Percentiles rank a stretch among this genome's conserved stretches.
phyloP scores from a whole-genome alignment of 805 yeast species.

The Metschnikowia baotianmanensis region DNA sequence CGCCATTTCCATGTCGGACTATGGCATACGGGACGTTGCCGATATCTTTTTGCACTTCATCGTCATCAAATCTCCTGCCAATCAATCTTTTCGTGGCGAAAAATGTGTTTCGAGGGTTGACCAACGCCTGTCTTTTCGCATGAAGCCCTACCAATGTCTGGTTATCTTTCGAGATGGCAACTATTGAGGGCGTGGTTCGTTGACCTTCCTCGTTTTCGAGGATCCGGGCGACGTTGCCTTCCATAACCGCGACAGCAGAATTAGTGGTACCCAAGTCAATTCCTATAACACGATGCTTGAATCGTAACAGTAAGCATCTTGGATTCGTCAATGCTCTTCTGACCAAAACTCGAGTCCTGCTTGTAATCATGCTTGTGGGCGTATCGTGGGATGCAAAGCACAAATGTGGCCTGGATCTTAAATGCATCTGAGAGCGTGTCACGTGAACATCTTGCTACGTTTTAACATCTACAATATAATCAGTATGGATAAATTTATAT shows the following conservation, averaged over 20 bases:
- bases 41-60: slow-evolving; percentile 68
- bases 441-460: no score
- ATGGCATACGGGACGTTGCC: slow-evolving; percentile 62
- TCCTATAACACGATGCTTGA: slow-evolving; percentile 54
- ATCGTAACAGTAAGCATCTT: slow-evolving; percentile 8
- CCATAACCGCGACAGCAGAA: slow-evolving; percentile 79
- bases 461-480: no score
- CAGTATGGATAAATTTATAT: no score
- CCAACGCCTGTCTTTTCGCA: slow-evolving; percentile 74
- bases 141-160: slow-evolving; percentile 55
- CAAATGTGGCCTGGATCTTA: background rate
- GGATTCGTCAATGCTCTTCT: background rate
- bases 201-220: slow-evolving; percentile 78
- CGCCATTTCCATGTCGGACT: slow-evolving; percentile 57
- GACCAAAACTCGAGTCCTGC: background rate
- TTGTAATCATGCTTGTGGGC: slow-evolving; percentile 1
- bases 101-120: slow-evolving; percentile 75
- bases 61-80: slow-evolving; percentile 67
- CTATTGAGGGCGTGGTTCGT: slow-evolving; percentile 77
- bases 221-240: slow-evolving; percentile 59
- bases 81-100: slow-evolving; percentile 81
- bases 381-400: no score
- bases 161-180: slow-evolving; percentile 51
- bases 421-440: no score
- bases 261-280: slow-evolving; percentile 85